These are phyloP conservation scores for Ganoderma boninense DNA, from an alignment of 1,284 basidiomycete genomes.

Conservation along the genomic window DNA sequence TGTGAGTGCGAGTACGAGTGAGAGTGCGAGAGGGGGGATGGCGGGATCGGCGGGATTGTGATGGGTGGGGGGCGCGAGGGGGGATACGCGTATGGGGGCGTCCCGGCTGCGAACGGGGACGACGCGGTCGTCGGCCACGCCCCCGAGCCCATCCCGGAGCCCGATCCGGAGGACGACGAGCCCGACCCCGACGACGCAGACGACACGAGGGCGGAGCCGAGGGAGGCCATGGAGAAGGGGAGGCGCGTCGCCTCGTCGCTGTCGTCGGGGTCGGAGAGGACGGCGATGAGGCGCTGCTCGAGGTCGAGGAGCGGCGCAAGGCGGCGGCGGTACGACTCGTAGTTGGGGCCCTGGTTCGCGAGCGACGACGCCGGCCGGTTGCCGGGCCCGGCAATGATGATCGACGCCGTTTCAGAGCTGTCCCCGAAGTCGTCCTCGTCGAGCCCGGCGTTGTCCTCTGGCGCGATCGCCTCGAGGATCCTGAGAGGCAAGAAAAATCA, in stretches of 20 bases:
- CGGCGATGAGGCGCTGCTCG: slow-evolving; percentile 69
- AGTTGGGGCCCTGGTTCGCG: slow-evolving; percentile 60
- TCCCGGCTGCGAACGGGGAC: slow-evolving; percentile 9
- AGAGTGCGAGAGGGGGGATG: slow-evolving; percentile 13
- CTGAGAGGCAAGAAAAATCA: slow-evolving; percentile 43
- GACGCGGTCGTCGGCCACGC: slow-evolving; percentile 10
- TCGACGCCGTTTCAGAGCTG: slow-evolving; percentile 53
- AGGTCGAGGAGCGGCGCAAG: slow-evolving; percentile 72
- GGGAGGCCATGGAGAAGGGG: slow-evolving; percentile 21
- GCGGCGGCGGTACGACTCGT: slow-evolving; percentile 64
- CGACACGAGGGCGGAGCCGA: background rate
- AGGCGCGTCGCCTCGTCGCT: slow-evolving; percentile 58
- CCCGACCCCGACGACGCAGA: slow-evolving; percentile 1
- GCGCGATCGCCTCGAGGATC: slow-evolving; percentile 79
- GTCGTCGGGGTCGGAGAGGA: slow-evolving; percentile 65
- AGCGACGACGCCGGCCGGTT: slow-evolving; percentile 53
- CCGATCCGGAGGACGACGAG: slow-evolving; percentile 7
- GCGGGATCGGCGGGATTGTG: slow-evolving; percentile 16
- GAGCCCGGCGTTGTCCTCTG: slow-evolving; percentile 55
- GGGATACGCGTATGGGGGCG: background rate
- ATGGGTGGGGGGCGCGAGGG: slow-evolving; percentile 19
- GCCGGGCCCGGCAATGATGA: slow-evolving; percentile 58
- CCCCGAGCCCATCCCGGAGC: background rate
- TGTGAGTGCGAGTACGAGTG: slow-evolving; percentile 8
- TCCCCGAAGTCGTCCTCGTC: slow-evolving; percentile 64